Conservation (phyloP, 2,329 filamentous ascomycete species). For the Meredithiella fracta region DNA sequence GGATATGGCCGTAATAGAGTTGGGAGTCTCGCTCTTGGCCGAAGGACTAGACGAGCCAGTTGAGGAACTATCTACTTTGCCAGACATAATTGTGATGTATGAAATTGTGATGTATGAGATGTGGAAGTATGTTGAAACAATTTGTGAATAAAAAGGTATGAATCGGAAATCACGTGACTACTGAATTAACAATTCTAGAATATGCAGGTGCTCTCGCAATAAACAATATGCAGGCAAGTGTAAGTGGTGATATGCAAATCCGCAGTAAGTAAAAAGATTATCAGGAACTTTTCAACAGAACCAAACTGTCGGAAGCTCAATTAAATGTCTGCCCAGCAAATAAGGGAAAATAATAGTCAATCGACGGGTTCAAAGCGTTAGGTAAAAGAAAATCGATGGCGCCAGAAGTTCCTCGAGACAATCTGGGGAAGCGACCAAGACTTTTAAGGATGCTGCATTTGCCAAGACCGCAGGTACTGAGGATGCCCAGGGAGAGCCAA, state of each 20-base stretch:
- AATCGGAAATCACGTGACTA: background rate
- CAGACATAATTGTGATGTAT: constrained; percentile 9
- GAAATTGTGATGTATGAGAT: no score
- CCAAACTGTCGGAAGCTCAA: background rate
- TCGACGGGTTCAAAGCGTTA: background rate
- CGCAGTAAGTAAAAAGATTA: background rate
- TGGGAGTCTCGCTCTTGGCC: constrained; percentile 37
- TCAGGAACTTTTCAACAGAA: background rate
- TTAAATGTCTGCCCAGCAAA: background rate
- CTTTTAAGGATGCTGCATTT: constrained; percentile 11
- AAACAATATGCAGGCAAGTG: background rate
- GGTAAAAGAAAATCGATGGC: background rate
- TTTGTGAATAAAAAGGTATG: constrained; percentile 1
- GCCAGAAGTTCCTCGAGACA: background rate
- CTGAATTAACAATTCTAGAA: background rate
- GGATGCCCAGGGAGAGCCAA: background rate
- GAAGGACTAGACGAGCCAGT: constrained; percentile 23
- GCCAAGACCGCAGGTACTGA: constrained; percentile 8
- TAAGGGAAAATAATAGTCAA: constrained; percentile 6
- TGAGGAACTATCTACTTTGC: constrained; percentile 10
- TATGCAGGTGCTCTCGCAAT: background rate
- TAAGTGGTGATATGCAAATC: background rate
- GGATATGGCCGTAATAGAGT: constrained; percentile 29
- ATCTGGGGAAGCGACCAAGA: constrained; percentile 13
- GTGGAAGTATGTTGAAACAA: no score